phyloP scores from a whole-genome alignment of 2,329 filamentous ascomycete species.

The Fusarium staphyleae region DNA sequence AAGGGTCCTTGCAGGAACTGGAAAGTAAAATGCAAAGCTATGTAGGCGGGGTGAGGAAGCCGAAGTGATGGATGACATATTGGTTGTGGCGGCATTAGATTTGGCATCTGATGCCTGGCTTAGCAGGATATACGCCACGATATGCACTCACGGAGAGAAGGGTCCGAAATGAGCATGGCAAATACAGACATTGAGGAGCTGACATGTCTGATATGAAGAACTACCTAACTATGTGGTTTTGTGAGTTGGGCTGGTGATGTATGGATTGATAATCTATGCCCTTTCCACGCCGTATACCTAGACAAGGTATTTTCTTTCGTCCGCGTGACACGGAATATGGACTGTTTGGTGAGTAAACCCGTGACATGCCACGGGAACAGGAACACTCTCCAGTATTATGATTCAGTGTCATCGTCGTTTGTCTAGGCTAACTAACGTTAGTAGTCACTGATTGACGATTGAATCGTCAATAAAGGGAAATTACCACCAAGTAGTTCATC shows the following conservation, averaged over 20 bases:
- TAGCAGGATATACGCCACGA: not conserved
- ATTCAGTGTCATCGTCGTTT: not conserved
- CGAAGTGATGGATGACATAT: slow-evolving; percentile 16
- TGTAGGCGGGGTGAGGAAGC: slow-evolving; percentile 1
- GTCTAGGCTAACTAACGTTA: too few relatives aligned
- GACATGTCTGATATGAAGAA: not conserved
- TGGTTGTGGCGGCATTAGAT: slow-evolving; percentile 3
- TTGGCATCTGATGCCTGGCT: slow-evolving; percentile 17
- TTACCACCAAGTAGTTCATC: too few relatives aligned
- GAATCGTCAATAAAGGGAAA: too few relatives aligned
- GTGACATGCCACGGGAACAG: slow-evolving; percentile 21
- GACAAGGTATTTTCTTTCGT: not conserved
- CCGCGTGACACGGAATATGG: slow-evolving; percentile 20
- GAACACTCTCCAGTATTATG: not conserved
- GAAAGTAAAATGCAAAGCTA: not conserved
- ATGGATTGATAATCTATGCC: too few relatives aligned
- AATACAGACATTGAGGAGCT: too few relatives aligned
- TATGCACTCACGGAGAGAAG: too few relatives aligned
- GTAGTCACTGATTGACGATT: too few relatives aligned
- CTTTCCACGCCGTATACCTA: too few relatives aligned
- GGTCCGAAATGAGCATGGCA: too few relatives aligned
- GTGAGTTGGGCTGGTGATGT: slow-evolving; percentile 6
- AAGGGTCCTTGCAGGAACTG: not conserved
- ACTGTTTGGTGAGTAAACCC: slow-evolving; percentile 12
- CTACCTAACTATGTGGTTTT: too few relatives aligned